These are phyloP conservation scores for Colletotrichum orbiculare DNA, from an alignment of 2,329 filamentous ascomycete genomes.

Conservation along the genomic window DNA sequence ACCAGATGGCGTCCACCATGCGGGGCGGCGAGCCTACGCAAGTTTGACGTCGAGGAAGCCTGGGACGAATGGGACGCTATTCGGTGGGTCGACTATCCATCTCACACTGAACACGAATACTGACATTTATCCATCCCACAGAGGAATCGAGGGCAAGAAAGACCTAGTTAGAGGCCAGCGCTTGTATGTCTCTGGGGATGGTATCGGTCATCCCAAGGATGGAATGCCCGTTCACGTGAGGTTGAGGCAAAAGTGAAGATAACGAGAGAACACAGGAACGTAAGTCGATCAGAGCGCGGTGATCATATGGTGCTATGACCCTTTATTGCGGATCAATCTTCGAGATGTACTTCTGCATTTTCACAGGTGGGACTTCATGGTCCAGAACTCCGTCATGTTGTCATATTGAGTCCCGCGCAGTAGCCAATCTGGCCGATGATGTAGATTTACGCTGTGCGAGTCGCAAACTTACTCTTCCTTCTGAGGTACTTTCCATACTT, in stretches of 20 bases:
- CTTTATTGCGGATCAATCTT: too few relatives aligned
- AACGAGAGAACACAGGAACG: too few relatives aligned
- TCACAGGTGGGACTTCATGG: too few relatives aligned
- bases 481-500: constrained; percentile 67
- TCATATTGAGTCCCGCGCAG: too few relatives aligned
- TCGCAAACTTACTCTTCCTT: constrained; percentile 63
- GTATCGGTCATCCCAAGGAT: constrained; percentile 49
- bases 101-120: constrained; percentile 16
- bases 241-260: constrained; percentile 28
- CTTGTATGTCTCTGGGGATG: constrained; percentile 43
- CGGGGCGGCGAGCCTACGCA: constrained; percentile 36
- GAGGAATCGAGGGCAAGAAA: constrained; percentile 40
- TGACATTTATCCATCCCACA: too few relatives aligned
- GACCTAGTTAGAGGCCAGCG: constrained; percentile 44
- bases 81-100: constrained; percentile 35
- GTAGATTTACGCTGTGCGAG: too few relatives aligned
- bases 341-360: too few relatives aligned
- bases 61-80: constrained; percentile 56
- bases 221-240: constrained; percentile 50
- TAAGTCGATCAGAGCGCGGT: too few relatives aligned
- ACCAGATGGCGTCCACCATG: constrained; percentile 44
- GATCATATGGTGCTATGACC: too few relatives aligned
- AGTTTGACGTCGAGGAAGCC: constrained; percentile 19
- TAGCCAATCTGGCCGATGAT: too few relatives aligned
- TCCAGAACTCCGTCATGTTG: too few relatives aligned